Evolutionary conservation across 345 rosid species (phyloP).

Genomic region (Heritiera fomes): DNA sequence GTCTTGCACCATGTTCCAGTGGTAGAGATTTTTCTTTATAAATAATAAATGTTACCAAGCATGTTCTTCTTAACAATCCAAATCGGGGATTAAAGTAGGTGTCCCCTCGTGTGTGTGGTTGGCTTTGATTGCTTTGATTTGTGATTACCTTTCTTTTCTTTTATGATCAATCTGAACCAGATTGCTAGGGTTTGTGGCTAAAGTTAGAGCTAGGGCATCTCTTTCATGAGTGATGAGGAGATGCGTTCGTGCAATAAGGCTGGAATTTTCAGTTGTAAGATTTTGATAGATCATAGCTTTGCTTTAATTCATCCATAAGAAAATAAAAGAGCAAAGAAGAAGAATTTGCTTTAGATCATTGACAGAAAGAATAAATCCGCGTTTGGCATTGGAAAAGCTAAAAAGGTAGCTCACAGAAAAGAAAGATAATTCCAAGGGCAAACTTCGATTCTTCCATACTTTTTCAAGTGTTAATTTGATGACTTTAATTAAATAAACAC

Average conservation of each 20-base stretch:
- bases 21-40: too few relatives aligned
- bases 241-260: conserved; percentile 28
- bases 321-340: not conserved
- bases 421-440: conserved; percentile 8
- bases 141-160: not conserved
- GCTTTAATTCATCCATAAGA: not conserved
- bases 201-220: conserved; percentile 17
- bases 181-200: conserved; percentile 6
- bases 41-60: too few relatives aligned
- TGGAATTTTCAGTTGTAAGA: conserved; percentile 31
- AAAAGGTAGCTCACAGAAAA: not conserved
- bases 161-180: conserved; percentile 12
- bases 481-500: too few relatives aligned
- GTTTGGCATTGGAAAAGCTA: conserved; percentile 21
- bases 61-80: too few relatives aligned
- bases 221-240: conserved; percentile 18
- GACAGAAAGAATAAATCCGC: conserved; percentile 6
- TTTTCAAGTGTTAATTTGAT: too few relatives aligned
- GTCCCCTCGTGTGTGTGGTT: conserved; percentile 35
- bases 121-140: not conserved
- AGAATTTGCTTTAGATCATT: conserved; percentile 1
- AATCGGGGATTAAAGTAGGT: conserved; percentile 10
- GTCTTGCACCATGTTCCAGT: too few relatives aligned
- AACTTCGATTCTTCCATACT: conserved; percentile 29
- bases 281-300: conserved; percentile 14